These are phyloP conservation scores for Mucor saturninus DNA, from an alignment of 371 early-diverging fungal species.

Conservation along the genomic window DNA sequence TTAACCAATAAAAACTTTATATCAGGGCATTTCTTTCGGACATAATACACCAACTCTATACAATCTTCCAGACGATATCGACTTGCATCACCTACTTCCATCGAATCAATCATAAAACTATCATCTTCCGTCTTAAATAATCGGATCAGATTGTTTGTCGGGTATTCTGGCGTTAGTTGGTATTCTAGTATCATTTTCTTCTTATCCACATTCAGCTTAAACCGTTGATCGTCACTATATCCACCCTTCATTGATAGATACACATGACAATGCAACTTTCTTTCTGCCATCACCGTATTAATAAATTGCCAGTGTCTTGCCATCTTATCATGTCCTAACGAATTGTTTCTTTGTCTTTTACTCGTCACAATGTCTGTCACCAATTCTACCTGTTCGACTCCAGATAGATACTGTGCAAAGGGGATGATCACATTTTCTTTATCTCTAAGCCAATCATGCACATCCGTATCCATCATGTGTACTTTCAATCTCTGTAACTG, in stretches of 20 bases:
- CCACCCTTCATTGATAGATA: conserved; percentile 1
- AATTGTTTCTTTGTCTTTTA: not conserved
- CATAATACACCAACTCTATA: not conserved
- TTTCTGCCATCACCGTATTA: not conserved
- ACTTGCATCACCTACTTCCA: not conserved
- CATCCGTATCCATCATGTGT: not conserved
- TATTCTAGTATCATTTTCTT: not conserved
- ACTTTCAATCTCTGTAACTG: not conserved
- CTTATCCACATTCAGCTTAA: not conserved
- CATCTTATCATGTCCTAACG: not conserved
- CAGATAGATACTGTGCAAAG: not conserved
- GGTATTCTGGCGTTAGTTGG: not conserved
- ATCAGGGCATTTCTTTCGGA: not conserved
- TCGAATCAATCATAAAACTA: not conserved
- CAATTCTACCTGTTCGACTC: not conserved
- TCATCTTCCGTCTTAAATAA: not conserved
- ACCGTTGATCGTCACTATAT: not conserved
- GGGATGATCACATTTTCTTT: not conserved
- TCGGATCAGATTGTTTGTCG: not conserved
- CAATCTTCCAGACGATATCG: not conserved
- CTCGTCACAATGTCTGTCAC: not conserved
- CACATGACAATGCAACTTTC: not conserved
- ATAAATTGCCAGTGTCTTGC: not conserved
- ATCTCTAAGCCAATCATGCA: not conserved
- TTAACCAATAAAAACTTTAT: not conserved